A percentile compares a stretch with the other conserved stretches of the same genome.
phyloP scores from a whole-genome alignment of 805 yeast species.

The Kregervanrija pseudodelftensis region DNA sequence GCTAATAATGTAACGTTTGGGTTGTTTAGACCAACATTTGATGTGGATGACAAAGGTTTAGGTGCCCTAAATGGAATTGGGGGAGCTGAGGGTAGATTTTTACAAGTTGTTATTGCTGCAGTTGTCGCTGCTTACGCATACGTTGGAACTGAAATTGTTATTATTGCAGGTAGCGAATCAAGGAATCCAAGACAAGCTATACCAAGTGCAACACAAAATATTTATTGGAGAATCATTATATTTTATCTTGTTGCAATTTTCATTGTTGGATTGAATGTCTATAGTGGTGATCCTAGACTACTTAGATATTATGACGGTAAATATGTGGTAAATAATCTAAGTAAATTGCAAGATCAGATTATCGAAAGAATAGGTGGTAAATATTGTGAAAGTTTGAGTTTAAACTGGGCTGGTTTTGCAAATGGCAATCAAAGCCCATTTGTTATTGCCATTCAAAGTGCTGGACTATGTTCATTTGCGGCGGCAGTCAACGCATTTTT shows the following conservation, averaged over 20 bases:
- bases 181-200: constrained; percentile 69
- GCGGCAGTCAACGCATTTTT: constrained; percentile 45
- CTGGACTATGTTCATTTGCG: constrained; percentile 44
- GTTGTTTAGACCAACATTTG: constrained; percentile 66
- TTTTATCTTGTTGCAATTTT: constrained; percentile 63
- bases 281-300: constrained; percentile 71
- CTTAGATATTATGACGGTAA: constrained; percentile 41
- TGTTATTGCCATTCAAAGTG: constrained; percentile 47
- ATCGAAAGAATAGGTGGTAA: constrained; percentile 22
- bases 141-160: constrained; percentile 76
- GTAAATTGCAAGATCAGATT: constrained; percentile 12
- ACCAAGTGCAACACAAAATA: constrained; percentile 70
- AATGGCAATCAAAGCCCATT: constrained; percentile 52
- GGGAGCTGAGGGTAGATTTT: constrained; percentile 53
- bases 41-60: constrained; percentile 52
- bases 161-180: constrained; percentile 84
- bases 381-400: constrained; percentile 17
- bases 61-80: constrained; percentile 50
- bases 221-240: constrained; percentile 61
- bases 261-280: constrained; percentile 62
- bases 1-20: constrained; percentile 52
- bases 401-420: constrained; percentile 31
- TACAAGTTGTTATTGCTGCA: constrained; percentile 54
- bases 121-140: constrained; percentile 67
- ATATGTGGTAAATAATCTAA: constrained; percentile 13